A percentile compares a stretch with the other conserved stretches of the same genome.
These are phyloP conservation scores for Paraphaeosphaeria sporulosa DNA, from an alignment of 2,329 filamentous ascomycete genomes.

Conservation along the genomic window DNA sequence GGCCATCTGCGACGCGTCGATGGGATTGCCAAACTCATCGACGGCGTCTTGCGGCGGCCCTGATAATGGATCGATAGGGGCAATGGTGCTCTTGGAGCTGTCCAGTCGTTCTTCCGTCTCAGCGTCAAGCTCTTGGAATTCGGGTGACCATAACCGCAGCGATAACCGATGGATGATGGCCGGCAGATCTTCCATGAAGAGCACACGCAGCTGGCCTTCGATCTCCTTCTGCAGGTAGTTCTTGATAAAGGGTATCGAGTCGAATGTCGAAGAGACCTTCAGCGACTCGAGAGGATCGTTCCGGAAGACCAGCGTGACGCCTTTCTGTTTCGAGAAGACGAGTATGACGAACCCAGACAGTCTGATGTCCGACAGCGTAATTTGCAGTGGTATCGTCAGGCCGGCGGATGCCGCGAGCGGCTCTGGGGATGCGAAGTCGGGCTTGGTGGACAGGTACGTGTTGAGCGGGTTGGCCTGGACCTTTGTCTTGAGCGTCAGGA, in stretches of 20 bases:
- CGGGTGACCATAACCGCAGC: slow-evolving; percentile 86
- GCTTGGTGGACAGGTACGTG: slow-evolving; percentile 91
- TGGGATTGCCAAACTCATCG: slow-evolving; percentile 77
- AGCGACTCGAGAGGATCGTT: slow-evolving; percentile 98
- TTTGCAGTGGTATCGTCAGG: slow-evolving; percentile 95
- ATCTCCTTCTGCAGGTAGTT: slow-evolving; percentile 97
- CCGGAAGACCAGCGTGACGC: slow-evolving; percentile 93
- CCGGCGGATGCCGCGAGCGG: slow-evolving; percentile 90
- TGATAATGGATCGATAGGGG: slow-evolving; percentile 79
- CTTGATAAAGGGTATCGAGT: slow-evolving; percentile 97
- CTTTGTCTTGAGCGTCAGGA: slow-evolving; percentile 90
- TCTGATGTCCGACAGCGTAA: slow-evolving; percentile 94
- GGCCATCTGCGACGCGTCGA: slow-evolving; percentile 78
- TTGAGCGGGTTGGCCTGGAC: slow-evolving; percentile 98
- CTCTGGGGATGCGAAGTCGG: slow-evolving; percentile 89
- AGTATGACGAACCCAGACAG: slow-evolving; percentile 96
- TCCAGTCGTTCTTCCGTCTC: slow-evolving; percentile 65
- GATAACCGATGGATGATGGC: slow-evolving; percentile 96
- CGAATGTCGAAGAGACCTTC: slow-evolving; percentile 98
- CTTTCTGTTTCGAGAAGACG: slow-evolving; percentile 97
- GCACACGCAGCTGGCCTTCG: slow-evolving; percentile 85
- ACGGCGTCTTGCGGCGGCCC: slow-evolving; percentile 83
- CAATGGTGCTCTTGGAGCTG: slow-evolving; percentile 59
- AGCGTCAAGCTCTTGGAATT: slow-evolving; percentile 70
- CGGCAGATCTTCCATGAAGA: slow-evolving; percentile 98